Conservation (phyloP, 208 protist genomes). For the Leishmania amazonensis region DNA sequence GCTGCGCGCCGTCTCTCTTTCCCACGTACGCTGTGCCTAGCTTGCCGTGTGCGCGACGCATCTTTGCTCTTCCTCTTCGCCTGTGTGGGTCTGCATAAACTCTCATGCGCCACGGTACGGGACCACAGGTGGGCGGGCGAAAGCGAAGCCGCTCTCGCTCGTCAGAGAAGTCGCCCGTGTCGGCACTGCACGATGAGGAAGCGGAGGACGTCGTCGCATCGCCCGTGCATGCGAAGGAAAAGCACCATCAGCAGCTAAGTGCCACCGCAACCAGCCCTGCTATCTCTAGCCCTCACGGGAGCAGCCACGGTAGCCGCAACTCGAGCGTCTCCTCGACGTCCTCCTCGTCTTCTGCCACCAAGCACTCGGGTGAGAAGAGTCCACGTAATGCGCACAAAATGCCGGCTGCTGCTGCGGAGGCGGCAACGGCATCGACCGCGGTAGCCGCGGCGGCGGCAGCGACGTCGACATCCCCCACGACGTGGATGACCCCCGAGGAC, state of each 20-base stretch:
- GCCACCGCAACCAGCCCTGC: neutral
- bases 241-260: neutral
- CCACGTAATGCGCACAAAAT: constrained; percentile 5
- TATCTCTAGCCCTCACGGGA: constrained; percentile 3
- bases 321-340: constrained; percentile 10
- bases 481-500: constrained; percentile 21
- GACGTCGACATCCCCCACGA: constrained; percentile 11
- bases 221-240: neutral
- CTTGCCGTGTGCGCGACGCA: neutral
- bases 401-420: constrained; percentile 1
- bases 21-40: neutral
- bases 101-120: constrained; percentile 18
- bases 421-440: neutral
- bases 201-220: neutral
- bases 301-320: constrained; percentile 10
- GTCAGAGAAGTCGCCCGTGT: neutral
- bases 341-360: constrained; percentile 3
- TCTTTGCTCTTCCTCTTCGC: neutral
- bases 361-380: constrained; percentile 5
- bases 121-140: constrained; percentile 9
- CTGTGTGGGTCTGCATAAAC: neutral
- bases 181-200: neutral
- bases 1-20: neutral
- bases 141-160: constrained; percentile 38
- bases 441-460: neutral